Base-by-base conservation (phyloP, 108 stramenopile genomes). In the Nitzschia sp. region DNA sequence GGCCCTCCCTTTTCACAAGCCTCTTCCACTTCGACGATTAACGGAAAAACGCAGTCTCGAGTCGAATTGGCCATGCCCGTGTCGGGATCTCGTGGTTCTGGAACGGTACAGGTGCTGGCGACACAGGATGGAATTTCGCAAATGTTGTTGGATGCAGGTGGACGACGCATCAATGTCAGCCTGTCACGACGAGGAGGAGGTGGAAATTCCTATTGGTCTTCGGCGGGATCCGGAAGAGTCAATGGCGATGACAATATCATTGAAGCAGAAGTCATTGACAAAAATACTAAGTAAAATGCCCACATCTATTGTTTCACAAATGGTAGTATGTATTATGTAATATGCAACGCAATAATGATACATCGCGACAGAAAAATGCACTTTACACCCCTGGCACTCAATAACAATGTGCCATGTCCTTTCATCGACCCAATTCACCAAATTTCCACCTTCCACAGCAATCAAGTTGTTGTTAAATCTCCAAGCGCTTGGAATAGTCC, bases 181-280 rank as follows among this genome's bases (percentile, higher is more conserved):
- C 31, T 83, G 59, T 55, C 77, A 21, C 18, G 64, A 59, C 32
- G 32, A 24, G n/a, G 46, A 48, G 11, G n/a, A 69, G n/a, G n/a
- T n/a, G 13, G 49, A 47, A 33, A 53, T 35, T 64, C 57, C 47
- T 72, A 42, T 33, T 19, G 18, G 0, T 63, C 61, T 18, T 59
- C 57, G 13, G 15, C 24, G 1, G 57, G 57, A 18, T 33, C 57
- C 1, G 2, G 27, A 2, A 56, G 26, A 18, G 59, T 42, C 30
- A 75, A 60, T 46, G 65, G 69, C 31, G 70, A 85, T 62, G 83
- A 79, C 38, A 66, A 85, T 27, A 74, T 91, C 18, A 91, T 91
- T 54, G 89, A 91, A 31, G 89, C 84, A 3, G 89, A 91, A 71
- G 83, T 91, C 19, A 75, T 91, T 46, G 89, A 91, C 32, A 91